A percentile compares a stretch with the other conserved stretches of the same genome.
Conservation (phyloP, 2,329 filamentous ascomycete genomes). For the Fusarium sp. region DNA sequence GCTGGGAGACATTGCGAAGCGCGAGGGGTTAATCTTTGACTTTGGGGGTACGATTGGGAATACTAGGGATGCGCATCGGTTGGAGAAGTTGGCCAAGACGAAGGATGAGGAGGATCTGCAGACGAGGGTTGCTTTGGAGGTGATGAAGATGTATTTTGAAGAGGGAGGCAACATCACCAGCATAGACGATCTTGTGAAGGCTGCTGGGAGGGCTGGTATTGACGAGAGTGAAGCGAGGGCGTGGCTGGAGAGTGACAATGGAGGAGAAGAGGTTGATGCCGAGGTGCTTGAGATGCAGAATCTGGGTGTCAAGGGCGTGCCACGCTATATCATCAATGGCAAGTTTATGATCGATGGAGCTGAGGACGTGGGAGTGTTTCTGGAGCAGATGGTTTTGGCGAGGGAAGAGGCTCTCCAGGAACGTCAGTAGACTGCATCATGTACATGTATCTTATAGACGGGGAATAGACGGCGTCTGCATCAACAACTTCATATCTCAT, state of each 20-base stretch:
- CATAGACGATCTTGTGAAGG: slow-evolving; percentile 61
- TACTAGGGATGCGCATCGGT: slow-evolving; percentile 60
- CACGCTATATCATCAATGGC: slow-evolving; percentile 79
- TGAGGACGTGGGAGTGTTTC: slow-evolving; percentile 75
- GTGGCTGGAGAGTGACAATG: slow-evolving; percentile 66
- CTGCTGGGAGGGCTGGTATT: slow-evolving; percentile 66
- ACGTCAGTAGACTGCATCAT: neutral
- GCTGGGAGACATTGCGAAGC: slow-evolving; percentile 67
- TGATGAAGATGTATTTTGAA: slow-evolving; percentile 77
- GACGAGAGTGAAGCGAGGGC: slow-evolving; percentile 62
- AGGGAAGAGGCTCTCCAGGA: slow-evolving; percentile 45
- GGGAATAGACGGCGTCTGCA: neutral
- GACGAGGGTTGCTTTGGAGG: slow-evolving; percentile 68
- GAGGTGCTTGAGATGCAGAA: slow-evolving; percentile 65
- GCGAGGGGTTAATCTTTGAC: slow-evolving; percentile 78
- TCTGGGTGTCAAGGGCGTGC: slow-evolving; percentile 73
- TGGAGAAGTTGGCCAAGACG: slow-evolving; percentile 76
- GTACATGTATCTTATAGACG: neutral
- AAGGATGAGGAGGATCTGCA: slow-evolving; percentile 57
- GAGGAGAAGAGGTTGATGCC: slow-evolving; percentile 67
- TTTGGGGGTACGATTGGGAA: slow-evolving; percentile 65
- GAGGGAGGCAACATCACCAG: slow-evolving; percentile 73
- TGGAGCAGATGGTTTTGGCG: slow-evolving; percentile 71
- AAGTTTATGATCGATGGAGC: slow-evolving; percentile 76
- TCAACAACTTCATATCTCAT: slow-evolving; percentile 19